Percentiles rank a stretch among this genome's conserved stretches.
Evolutionary conservation across 2,329 filamentous ascomycete species (phyloP).

Genomic region (Phialophora chinensis): DNA sequence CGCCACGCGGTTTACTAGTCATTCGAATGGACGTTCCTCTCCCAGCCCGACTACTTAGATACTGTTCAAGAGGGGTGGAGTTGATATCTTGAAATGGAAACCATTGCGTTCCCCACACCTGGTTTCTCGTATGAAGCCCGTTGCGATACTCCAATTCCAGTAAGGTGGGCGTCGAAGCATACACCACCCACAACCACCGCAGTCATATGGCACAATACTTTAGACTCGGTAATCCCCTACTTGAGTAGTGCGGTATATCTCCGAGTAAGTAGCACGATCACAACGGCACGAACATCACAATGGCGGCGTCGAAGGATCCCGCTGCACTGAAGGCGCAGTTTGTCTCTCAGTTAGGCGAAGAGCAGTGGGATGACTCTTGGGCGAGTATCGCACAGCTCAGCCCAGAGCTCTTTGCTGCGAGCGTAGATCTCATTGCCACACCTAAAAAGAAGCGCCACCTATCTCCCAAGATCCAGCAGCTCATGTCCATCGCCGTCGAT

Average conservation of each 20-base stretch:
- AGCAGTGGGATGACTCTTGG: constrained; percentile 32
- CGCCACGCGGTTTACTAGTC: not conserved
- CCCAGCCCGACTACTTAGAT: not conserved
- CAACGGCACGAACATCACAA: not conserved
- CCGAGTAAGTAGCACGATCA: not conserved
- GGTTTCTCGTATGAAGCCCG: not conserved
- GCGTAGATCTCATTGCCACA: constrained; percentile 29
- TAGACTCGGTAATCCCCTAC: not conserved
- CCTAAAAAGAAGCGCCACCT: constrained; percentile 30
- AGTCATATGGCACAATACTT: not conserved
- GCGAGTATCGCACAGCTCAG: constrained; percentile 31
- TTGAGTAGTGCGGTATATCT: not conserved
- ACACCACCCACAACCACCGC: not conserved
- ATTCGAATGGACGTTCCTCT: not conserved
- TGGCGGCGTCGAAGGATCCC: constrained; percentile 22
- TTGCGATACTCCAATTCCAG: not conserved
- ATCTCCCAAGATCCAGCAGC: constrained; percentile 33
- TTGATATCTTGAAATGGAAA: not conserved
- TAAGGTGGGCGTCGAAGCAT: not conserved
- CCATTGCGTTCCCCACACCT: not conserved
- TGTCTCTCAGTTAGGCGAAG: constrained; percentile 21
- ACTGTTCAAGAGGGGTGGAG: not conserved
- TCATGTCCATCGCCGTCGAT: constrained; percentile 47
- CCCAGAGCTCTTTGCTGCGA: constrained; percentile 27
- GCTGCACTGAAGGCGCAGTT: constrained; percentile 23